Evolutionary conservation across 305 asterid genomes (phyloP).

Genomic region (Solanum hybrid): DNA sequence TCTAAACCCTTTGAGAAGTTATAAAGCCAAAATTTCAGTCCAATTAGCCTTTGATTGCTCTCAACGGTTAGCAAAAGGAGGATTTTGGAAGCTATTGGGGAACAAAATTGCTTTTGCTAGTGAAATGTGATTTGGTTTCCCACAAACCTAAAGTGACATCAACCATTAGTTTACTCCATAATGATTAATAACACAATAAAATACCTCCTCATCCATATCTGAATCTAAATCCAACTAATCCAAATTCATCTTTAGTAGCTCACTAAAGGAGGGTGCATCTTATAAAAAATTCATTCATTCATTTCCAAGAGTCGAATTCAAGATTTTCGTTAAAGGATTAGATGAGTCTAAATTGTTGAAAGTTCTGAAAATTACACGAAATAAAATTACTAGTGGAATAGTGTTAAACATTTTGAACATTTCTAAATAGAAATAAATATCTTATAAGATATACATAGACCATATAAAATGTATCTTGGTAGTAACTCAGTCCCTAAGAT

Average conservation of each 20-base stretch:
- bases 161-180: background rate
- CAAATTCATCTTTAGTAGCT: background rate
- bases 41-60: slow-evolving; percentile 8
- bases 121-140: background rate
- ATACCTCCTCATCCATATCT: background rate
- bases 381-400: background rate
- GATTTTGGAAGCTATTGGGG: background rate
- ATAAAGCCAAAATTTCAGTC: background rate
- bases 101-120: background rate
- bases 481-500: background rate
- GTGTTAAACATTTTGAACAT: background rate
- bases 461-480: background rate
- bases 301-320: background rate
- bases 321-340: background rate
- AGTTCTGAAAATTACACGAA: background rate
- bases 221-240: background rate
- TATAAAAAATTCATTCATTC: background rate
- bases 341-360: background rate
- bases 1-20: background rate
- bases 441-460: background rate
- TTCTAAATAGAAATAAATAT: background rate
- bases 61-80: slow-evolving; percentile 6
- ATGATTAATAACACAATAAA: background rate
- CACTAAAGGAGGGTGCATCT: background rate
- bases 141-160: background rate